A percentile compares a stretch with the other conserved stretches of the same genome.
Conservation (phyloP, 306 rosid genomes). For the Leucaena leucocephala region DNA sequence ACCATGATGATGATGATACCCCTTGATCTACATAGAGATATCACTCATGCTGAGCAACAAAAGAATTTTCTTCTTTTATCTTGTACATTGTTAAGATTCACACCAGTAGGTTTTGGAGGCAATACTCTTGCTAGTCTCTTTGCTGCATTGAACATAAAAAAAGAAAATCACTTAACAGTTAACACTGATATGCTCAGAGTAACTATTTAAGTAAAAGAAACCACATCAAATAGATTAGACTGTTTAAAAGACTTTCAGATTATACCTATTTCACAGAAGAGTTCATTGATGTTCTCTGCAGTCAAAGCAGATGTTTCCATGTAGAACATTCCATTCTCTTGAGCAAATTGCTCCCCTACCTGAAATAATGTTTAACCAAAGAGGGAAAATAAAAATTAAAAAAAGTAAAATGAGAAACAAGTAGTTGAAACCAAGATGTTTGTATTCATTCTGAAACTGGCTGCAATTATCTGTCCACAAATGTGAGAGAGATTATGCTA, state of each 20-base stretch:
- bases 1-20: constrained; percentile 4
- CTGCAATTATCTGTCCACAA: constrained; percentile 4
- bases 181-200: too few species aligned
- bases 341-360: constrained; percentile 80
- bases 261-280: constrained; percentile 82
- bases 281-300: constrained; percentile 74
- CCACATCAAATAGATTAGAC: neutral
- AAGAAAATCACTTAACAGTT: neutral
- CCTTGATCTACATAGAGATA: constrained; percentile 29
- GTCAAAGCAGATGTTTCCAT: constrained; percentile 90
- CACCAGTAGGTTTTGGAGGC: constrained; percentile 52
- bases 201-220: too few species aligned
- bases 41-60: constrained; percentile 61
- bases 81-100: constrained; percentile 50
- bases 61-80: constrained; percentile 45
- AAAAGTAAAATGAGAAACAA: neutral
- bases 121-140: constrained; percentile 64
- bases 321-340: constrained; percentile 82
- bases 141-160: constrained; percentile 47
- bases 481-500: neutral
- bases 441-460: neutral
- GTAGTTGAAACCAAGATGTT: neutral
- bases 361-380: constrained; percentile 28
- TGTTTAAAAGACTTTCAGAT: neutral
- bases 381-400: neutral